Percentiles rank a stretch among this genome's conserved stretches.
Conservation (phyloP, 2,329 filamentous ascomycete species). For the Thelonectria discophora region DNA sequence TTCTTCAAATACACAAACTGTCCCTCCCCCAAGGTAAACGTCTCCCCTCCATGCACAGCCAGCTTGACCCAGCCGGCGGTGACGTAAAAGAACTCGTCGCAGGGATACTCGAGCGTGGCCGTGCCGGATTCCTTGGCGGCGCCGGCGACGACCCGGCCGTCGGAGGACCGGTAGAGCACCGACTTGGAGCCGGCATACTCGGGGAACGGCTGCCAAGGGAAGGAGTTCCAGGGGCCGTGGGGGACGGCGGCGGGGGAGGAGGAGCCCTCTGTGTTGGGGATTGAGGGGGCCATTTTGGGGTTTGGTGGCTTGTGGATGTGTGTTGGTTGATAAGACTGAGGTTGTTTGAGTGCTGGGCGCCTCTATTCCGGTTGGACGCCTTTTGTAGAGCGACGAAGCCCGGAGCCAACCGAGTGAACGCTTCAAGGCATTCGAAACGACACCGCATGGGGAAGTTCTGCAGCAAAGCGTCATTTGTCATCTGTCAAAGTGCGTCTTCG, state of each 20-base stretch:
- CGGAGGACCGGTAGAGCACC: constrained; percentile 2
- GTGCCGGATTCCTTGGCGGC: constrained; percentile 11
- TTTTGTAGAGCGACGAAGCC: no score
- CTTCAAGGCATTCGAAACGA: no score
- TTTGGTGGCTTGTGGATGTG: not conserved
- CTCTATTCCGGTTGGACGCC: no score
- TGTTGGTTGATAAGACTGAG: not conserved
- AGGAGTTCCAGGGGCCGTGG: constrained; percentile 17
- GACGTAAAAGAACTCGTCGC: constrained; percentile 24
- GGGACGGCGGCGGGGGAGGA: not conserved
- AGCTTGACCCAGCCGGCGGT: constrained; percentile 19
- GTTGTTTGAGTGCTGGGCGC: not conserved
- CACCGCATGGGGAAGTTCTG: no score
- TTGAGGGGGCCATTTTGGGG: not conserved
- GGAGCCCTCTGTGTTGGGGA: not conserved
- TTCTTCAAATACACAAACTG: constrained; percentile 10
- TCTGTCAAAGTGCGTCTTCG: no score
- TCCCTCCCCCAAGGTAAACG: not conserved
- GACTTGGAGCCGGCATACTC: constrained; percentile 18
- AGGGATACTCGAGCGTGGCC: constrained; percentile 14
- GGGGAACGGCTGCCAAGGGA: constrained; percentile 17
- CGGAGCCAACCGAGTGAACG: no score
- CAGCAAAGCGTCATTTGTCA: no score
- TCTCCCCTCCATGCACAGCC: not conserved
- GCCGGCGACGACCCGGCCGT: constrained; percentile 1